Evolutionary conservation across 2,329 filamentous ascomycete genomes (phyloP), one percentile per base, ranked within the genome.

Genomic region (Aureobasidium sp.): DNA sequence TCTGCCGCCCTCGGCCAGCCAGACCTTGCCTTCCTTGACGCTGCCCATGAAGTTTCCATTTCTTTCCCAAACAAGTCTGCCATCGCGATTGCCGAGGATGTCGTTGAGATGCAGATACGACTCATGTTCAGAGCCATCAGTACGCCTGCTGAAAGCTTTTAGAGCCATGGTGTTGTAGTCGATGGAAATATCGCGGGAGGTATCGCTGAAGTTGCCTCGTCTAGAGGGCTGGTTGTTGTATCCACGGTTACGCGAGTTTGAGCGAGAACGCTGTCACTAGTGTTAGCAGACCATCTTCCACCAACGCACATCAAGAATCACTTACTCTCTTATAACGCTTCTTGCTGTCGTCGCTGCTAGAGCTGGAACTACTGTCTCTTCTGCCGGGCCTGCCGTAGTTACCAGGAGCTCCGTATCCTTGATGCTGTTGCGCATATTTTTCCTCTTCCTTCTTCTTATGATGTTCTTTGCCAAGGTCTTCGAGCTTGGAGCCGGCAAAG

Each of bases 401-500:
- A 59, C 32, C 44, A 17, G 55, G 39, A 56, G 53, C 27, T 23
- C 55, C 55, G 32, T 58, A 59, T 5, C 47, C 46, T 34, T 47
- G 37, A 6, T 50, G 37, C 1, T 61, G 47, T 27, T 62, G 51
- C 23, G 41, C 39, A 23, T 50, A 44, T 44, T 67, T 63, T 37
- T 66, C 62, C 37, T 67, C 64, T 51, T 68, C 65, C 27, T 71
- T 66, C 64, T 74, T 70, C 68, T 73, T 72, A 34, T 78, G 75
- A 64, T 75, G 71, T 42, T 77, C 72, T 71, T 83, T 83, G 66
- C 75, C 66, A 64, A 80, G 78, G 66, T 84, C 78, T 67, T 84
- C 80, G 0, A 84, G 67, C 66, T 83, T 80, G 67, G 76, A 79
- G 2, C 83, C 83, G 1, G 80, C 67, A 15, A 86, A 73, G 0